phyloP scores from a whole-genome alignment of 2,329 filamentous ascomycete species.

The Trichophyton schoenleinii region DNA sequence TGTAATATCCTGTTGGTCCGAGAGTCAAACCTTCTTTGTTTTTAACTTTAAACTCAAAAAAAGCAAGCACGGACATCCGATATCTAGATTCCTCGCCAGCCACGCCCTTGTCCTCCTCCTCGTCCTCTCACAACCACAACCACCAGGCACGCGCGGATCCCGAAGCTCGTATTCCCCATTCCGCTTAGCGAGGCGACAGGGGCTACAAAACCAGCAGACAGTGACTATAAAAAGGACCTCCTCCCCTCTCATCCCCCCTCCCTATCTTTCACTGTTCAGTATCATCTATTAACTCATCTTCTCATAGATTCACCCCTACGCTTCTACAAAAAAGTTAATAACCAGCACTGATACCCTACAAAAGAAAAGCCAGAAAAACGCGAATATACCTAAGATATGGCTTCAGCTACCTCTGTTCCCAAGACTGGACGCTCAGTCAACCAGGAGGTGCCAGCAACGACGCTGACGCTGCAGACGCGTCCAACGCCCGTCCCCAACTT shows the following conservation, averaged over 20 bases:
- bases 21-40: background rate
- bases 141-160: background rate
- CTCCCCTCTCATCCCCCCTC: background rate
- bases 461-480: slow-evolving; percentile 7
- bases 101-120: background rate
- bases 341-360: background rate
- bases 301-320: background rate
- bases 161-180: background rate
- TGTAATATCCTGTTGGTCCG: background rate
- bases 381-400: background rate
- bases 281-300: background rate
- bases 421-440: slow-evolving; percentile 8
- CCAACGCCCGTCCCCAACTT: slow-evolving; percentile 16
- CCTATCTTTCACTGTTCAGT: background rate
- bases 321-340: background rate
- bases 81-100: background rate
- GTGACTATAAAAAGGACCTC: background rate
- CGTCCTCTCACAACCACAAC: background rate
- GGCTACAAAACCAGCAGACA: background rate
- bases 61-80: background rate
- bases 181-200: background rate
- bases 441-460: slow-evolving; percentile 7
- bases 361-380: background rate
- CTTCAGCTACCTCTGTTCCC: background rate
- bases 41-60: background rate